These are phyloP conservation scores for Populus trichocarpa DNA, from an alignment of 441 rosid species.

Conservation along the genomic window DNA sequence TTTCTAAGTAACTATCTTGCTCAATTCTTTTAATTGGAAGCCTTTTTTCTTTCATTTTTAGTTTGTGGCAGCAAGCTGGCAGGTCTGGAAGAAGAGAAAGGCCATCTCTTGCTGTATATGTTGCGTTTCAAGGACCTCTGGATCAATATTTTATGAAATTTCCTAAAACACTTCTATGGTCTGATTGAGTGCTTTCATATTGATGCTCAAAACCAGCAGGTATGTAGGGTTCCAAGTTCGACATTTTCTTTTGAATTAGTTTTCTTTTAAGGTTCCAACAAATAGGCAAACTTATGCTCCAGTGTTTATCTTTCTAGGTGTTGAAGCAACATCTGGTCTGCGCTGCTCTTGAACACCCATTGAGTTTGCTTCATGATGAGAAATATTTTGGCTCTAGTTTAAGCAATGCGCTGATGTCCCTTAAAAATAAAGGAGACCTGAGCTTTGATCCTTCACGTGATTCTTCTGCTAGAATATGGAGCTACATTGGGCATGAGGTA, in stretches of 20 bases:
- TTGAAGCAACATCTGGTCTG: too few species aligned
- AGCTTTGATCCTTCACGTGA: too few species aligned
- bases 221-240: constrained; percentile 24
- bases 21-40: constrained; percentile 16
- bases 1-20: constrained; percentile 12
- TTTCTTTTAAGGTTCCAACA: constrained; percentile 1
- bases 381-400: too few species aligned
- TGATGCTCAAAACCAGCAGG: constrained; percentile 85
- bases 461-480: too few species aligned
- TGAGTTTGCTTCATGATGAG: too few species aligned
- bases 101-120: constrained; percentile 84
- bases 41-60: constrained; percentile 32
- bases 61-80: constrained; percentile 98
- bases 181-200: constrained; percentile 85
- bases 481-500: too few species aligned
- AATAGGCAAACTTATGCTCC: constrained; percentile 17
- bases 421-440: too few species aligned
- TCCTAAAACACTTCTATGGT: constrained; percentile 73
- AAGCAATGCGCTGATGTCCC: too few species aligned
- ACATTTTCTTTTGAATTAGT: constrained; percentile 6
- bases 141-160: constrained; percentile 91
- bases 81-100: constrained; percentile 92
- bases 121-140: constrained; percentile 79
- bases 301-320: too few species aligned
- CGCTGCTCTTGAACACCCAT: too few species aligned